phyloP scores from a whole-genome alignment of 2,329 filamentous ascomycete species.

The Epichloe scottii region DNA sequence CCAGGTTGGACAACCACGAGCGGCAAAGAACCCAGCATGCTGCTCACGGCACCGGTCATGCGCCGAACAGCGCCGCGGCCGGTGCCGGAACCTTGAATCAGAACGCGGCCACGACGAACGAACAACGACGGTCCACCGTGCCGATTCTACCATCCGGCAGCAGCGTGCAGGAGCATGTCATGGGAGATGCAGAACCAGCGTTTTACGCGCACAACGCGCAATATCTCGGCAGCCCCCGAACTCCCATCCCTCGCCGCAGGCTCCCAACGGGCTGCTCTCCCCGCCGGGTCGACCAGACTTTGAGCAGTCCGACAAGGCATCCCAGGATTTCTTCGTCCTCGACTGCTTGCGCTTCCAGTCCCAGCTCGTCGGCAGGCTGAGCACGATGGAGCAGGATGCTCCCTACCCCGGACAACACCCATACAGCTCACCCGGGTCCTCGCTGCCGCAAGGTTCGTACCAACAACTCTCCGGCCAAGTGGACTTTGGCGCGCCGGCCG shows the following conservation, averaged over 20 bases:
- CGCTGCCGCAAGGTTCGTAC: conserved; percentile 3
- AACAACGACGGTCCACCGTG: conserved; percentile 3
- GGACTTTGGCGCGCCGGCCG: background rate
- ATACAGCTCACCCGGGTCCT: background rate
- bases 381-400: conserved; percentile 10
- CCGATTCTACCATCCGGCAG: conserved; percentile 5
- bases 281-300: conserved; percentile 6
- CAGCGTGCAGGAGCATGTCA: conserved; percentile 7
- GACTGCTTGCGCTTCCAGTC: conserved; percentile 16
- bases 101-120: background rate
- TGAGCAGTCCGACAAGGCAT: conserved; percentile 7
- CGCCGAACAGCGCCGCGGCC: background rate
- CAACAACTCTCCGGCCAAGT: background rate
- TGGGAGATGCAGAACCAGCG: conserved; percentile 5
- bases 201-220: conserved; percentile 7
- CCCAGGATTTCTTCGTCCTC: conserved; percentile 14
- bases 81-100: background rate
- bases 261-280: conserved; percentile 9
- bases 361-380: conserved; percentile 13
- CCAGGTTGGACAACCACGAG: conserved; percentile 17
- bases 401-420: conserved; percentile 2
- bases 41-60: background rate
- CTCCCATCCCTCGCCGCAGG: conserved; percentile 8
- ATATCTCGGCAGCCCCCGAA: conserved; percentile 12
- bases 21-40: conserved; percentile 6